Conservation (phyloP, 2,329 filamentous ascomycete genomes). For the Diatrype stigma region DNA sequence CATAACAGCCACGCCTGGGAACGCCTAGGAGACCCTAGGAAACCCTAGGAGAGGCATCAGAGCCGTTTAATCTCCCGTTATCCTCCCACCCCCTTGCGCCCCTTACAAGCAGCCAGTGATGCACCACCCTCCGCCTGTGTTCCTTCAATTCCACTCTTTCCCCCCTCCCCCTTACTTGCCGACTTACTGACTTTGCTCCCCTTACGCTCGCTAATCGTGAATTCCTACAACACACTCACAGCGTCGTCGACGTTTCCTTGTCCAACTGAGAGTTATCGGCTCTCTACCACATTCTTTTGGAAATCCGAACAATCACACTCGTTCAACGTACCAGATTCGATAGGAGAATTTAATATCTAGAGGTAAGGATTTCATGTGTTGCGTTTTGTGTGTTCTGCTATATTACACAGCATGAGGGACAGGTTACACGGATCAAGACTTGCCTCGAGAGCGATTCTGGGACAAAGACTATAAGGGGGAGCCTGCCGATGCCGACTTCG, state of each 20-base stretch:
- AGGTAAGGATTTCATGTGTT: not conserved
- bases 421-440: not conserved
- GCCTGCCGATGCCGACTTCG: not conserved
- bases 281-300: slow-evolving; percentile 57
- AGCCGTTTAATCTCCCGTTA: not conserved
- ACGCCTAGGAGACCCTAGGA: too few relatives aligned
- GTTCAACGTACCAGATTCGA: slow-evolving; percentile 11
- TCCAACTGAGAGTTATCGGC: slow-evolving; percentile 49
- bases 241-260: slow-evolving; percentile 32
- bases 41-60: not conserved
- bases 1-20: too few relatives aligned
- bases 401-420: not conserved
- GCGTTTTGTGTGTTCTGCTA: not conserved
- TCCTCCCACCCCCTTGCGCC: slow-evolving; percentile 1
- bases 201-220: slow-evolving; percentile 15
- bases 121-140: slow-evolving; percentile 1
- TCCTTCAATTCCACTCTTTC: not conserved
- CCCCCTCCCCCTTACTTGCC: slow-evolving; percentile 10
- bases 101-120: too few relatives aligned
- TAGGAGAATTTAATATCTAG: not conserved
- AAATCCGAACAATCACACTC: slow-evolving; percentile 20
- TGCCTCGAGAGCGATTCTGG: not conserved
- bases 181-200: slow-evolving; percentile 7
- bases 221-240: not conserved
- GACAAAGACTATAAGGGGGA: not conserved